Evolutionary conservation across 2,329 filamentous ascomycete species (phyloP), one percentile per base, ranked within the genome.

Genomic region (Didymella pinodella): DNA sequence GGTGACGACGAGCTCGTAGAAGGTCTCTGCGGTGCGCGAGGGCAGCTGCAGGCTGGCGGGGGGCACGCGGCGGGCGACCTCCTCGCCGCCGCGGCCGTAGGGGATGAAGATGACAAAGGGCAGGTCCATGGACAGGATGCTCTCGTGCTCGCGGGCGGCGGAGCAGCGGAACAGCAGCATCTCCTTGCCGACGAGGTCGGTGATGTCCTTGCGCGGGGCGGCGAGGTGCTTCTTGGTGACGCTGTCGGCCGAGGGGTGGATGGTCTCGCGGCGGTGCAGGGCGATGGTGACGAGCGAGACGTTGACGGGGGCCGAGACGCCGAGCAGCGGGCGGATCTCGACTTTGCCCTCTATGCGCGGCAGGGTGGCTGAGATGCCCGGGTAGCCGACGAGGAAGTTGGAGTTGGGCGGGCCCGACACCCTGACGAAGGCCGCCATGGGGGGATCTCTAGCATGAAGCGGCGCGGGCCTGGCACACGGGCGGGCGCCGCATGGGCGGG

Each of bases 21-120:
- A 97, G 45, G 95, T 99, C 81, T 99, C 95, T 60, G 93, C 93
- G n/a, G 92, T 97, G 71, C 95, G 88, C 79, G 91, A 95, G 25
- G 93, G 90, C 55, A 99, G 84, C 77, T 96, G 92, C 70, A 99
- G 79, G 66, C 92, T 97, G 32, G 95, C 93, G 2, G 95, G 94
- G 2, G 95, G 95, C 71, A 98, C 93, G 67, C 93, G 87, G 67
- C 93, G 84, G 67, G 93, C 95, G 26, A 90, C 89, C 79, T 98
- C 95, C 76, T 96, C 91, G 55, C 93, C 93, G 48, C 92, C 92
- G 67, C 93, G 87, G 38, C 94, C 94, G 74, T 93, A 98, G 2
- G 95, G 95, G 75, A 99, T 97, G 78, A 98, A 98, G 58, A 99
- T 86, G 41, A 98, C 91, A 75, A 99, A 99, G 0, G 95, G 95